Conservation (phyloP, 2,329 filamentous ascomycete species). For the Xenoacremonium recifei region DNA sequence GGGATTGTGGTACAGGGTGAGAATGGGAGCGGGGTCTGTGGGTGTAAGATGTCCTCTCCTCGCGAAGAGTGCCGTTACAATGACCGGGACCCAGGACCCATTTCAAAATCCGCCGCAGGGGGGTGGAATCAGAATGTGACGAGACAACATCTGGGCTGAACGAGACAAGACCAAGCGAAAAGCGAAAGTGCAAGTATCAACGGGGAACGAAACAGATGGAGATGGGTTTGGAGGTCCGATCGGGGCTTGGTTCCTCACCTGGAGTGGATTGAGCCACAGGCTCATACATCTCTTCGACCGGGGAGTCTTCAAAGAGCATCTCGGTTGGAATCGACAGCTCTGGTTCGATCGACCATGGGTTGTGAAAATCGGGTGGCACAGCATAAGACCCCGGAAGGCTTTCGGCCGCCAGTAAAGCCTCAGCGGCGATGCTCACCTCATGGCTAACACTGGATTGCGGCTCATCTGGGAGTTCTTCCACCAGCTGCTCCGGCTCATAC, state of each 20-base stretch:
- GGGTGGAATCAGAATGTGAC: slow-evolving; percentile 6
- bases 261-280: slow-evolving; percentile 16
- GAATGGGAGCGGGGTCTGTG: slow-evolving; percentile 19
- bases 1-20: slow-evolving; percentile 14
- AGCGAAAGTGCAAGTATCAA: too few relatives aligned
- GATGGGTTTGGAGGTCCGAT: slow-evolving; percentile 8
- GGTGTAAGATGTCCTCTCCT: slow-evolving; percentile 22
- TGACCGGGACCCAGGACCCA: slow-evolving; percentile 16
- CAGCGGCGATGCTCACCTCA: slow-evolving; percentile 13
- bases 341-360: slow-evolving; percentile 15
- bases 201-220: not conserved
- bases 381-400: slow-evolving; percentile 11
- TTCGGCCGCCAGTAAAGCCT: slow-evolving; percentile 10
- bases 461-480: too few relatives aligned
- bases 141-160: slow-evolving; percentile 4
- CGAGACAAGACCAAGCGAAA: slow-evolving; percentile 3
- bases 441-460: slow-evolving; percentile 10
- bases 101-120: slow-evolving; percentile 17
- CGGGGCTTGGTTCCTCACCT: slow-evolving; percentile 22
- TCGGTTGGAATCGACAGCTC: slow-evolving; percentile 21
- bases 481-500: slow-evolving; percentile 18
- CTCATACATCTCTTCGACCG: slow-evolving; percentile 14
- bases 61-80: slow-evolving; percentile 15
- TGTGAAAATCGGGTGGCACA: slow-evolving; percentile 17
- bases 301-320: slow-evolving; percentile 16